Base-by-base conservation (phyloP, 139 green algal genomes). In the Picochlorum sp. region DNA sequence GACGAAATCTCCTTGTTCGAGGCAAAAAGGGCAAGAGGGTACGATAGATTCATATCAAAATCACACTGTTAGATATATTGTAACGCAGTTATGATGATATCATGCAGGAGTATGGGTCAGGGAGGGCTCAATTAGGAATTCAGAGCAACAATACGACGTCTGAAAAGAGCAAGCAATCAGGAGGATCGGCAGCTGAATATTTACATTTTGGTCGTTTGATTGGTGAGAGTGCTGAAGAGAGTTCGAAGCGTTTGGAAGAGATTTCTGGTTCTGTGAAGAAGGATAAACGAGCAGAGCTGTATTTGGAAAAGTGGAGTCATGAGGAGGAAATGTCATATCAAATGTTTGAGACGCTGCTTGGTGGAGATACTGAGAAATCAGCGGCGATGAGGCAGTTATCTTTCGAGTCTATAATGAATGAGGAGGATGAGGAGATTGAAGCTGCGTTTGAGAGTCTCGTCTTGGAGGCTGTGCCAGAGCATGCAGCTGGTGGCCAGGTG, bases 161-260 rank as follows among this genome's bases (percentile, higher is more conserved):
- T 52, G n/a, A 28, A 0, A 4, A 47, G 2, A 45, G 23, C n/a
- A 58, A 28, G 4, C 44, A 10, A 21, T 18, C 24, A 4, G 60
- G 11, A 2, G 31, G 49, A 28, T 57, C 52, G 1, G 51, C 68
- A 30, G 45, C 15, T 5, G 55, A 68, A 0, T 76, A 72, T 45
- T 56, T 76, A 1, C n/a, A 59, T 20, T 76, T 76, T 67, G 70
- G 70, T 21, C n/a, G 56, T 47, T 55, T 76, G 11, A 62, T 76
- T 44, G 70, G 70, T 4, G 70, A 76, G 4, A 26, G 14, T 2
- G 30, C 63, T 20, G 18, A 68, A 37, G 37, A 72, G 14, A 62
- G 60, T 38, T 41, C 63, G 62, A 44, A 59, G 44, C 63, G 63
- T 47, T 64, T 76, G 56, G 45, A 63, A 23, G 6, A 51, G 7